Evolutionary conservation across 2,329 filamentous ascomycete genomes (phyloP).

Genomic region (Arthrobotrys megalospora): DNA sequence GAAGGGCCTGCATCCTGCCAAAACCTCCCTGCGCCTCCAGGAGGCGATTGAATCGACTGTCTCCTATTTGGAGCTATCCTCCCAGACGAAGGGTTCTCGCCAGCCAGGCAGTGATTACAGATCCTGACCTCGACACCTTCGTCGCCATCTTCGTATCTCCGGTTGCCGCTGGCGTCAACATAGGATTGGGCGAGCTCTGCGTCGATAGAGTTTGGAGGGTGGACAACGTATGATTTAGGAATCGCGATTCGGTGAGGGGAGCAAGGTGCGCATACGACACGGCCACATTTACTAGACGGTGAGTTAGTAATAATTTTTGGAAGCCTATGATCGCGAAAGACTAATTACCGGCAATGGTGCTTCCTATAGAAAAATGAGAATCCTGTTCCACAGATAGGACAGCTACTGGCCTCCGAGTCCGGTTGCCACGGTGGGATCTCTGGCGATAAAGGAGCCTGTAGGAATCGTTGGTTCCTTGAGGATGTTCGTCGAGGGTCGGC

Average conservation of each 20-base stretch:
- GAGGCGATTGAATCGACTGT: conserved; percentile 40
- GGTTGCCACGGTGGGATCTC: conserved; percentile 64
- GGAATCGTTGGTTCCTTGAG: conserved; percentile 18
- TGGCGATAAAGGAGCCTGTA: conserved; percentile 35
- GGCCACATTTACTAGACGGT: conserved; percentile 63
- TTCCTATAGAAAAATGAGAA: conserved; percentile 65
- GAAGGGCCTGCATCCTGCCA: conserved; percentile 52
- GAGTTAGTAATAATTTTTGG: conserved; percentile 15
- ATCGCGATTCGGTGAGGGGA: conserved; percentile 64
- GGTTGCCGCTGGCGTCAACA: conserved; percentile 29
- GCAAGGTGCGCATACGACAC: conserved; percentile 64
- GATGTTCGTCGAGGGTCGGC: conserved; percentile 30
- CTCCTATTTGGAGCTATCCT: conserved; percentile 10
- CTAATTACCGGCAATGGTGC: conserved; percentile 64
- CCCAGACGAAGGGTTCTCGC: conserved; percentile 37
- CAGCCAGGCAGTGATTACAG: conserved; percentile 63
- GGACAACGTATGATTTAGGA: conserved; percentile 64
- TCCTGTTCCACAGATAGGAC: conserved; percentile 63
- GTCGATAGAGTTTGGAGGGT: conserved; percentile 60
- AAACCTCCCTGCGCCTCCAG: conserved; percentile 57
- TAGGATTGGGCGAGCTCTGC: conserved; percentile 36
- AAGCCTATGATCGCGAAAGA: not conserved
- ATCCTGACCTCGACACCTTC: conserved; percentile 62
- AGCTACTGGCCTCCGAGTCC: conserved; percentile 62
- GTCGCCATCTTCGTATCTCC: conserved; percentile 58